Conservation (phyloP, 768 basidiomycete species). For the Boletales sp. region DNA sequence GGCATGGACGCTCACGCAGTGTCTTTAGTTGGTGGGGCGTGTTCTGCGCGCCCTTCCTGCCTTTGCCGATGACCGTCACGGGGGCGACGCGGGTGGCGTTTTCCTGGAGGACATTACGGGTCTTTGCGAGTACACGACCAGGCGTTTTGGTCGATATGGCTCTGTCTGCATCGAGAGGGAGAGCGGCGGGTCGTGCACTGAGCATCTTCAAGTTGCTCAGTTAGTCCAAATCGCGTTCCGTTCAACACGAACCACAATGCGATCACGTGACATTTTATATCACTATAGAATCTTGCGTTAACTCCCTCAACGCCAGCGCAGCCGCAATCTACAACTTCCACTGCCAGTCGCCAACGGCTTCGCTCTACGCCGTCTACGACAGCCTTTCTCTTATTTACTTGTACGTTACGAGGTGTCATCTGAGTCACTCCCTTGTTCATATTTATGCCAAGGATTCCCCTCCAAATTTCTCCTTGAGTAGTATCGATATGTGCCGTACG, state of each 20-base stretch:
- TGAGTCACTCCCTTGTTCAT: too few species aligned
- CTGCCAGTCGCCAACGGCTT: too few species aligned
- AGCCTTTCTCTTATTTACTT: too few species aligned
- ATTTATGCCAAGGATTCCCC: too few species aligned
- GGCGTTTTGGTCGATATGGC: conserved; percentile 47
- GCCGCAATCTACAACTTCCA: too few species aligned
- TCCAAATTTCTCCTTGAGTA: too few species aligned
- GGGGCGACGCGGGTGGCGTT: conserved; percentile 42
- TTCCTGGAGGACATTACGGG: conserved; percentile 41
- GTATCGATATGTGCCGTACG: too few species aligned
- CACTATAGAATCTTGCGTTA: too few species aligned
- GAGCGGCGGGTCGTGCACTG: conserved; percentile 18
- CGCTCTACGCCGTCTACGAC: too few species aligned
- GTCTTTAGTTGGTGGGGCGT: conserved; percentile 34
- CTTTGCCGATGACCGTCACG: conserved; percentile 44
- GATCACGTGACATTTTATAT: conserved; percentile 22
- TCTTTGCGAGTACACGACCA: conserved; percentile 41
- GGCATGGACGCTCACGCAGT: conserved; percentile 20
- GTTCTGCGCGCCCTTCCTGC: conserved; percentile 36
- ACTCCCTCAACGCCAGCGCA: too few species aligned
- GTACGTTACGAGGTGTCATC: too few species aligned
- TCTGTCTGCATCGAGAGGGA: conserved; percentile 28
- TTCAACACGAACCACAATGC: conserved; percentile 19
- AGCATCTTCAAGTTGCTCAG: conserved; percentile 20
- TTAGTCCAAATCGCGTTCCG: neutral